Conservation (phyloP, 495 filamentous ascomycete genomes). For the Articulospora tetracladia region DNA sequence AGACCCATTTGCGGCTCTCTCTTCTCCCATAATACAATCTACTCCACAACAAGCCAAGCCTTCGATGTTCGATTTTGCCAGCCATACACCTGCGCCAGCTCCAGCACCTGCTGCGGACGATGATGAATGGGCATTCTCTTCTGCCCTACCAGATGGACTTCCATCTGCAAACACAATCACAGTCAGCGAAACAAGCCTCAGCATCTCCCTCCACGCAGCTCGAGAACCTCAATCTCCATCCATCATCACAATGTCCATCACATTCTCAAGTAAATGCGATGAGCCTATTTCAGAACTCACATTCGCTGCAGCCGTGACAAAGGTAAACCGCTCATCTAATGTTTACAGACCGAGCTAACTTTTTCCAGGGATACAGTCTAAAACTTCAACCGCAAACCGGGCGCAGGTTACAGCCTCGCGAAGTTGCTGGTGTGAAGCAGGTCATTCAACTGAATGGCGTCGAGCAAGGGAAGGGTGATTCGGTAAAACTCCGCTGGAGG, state of each 20-base stretch:
- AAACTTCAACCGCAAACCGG: constrained; percentile 81
- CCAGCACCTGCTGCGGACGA: constrained; percentile 51
- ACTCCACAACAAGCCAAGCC: constrained; percentile 33
- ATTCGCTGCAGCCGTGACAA: constrained; percentile 90
- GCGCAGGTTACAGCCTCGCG: constrained; percentile 66
- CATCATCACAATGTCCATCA: constrained; percentile 54
- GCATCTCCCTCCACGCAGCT: constrained; percentile 46
- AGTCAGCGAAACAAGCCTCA: constrained; percentile 46
- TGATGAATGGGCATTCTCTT: constrained; percentile 94
- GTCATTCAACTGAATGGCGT: constrained; percentile 74
- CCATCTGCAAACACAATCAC: constrained; percentile 39
- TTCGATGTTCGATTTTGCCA: constrained; percentile 25
- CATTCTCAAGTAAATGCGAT: constrained; percentile 75
- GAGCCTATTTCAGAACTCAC: constrained; percentile 73
- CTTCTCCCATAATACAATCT: constrained; percentile 43
- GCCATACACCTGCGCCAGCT: constrained; percentile 18
- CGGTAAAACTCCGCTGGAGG: constrained; percentile 85
- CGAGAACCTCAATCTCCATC: constrained; percentile 34
- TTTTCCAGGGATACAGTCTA: constrained; percentile 66
- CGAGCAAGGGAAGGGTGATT: constrained; percentile 63
- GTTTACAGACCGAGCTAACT: constrained; percentile 4
- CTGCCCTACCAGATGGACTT: constrained; percentile 61
- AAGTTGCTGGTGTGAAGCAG: constrained; percentile 78
- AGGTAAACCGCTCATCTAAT: constrained; percentile 51
- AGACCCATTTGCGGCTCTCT: constrained; percentile 72